Percentiles rank a stretch among this genome's conserved stretches.
Conservation (phyloP, 2,329 filamentous ascomycete species). For the Xylariomycetidae sp. region DNA sequence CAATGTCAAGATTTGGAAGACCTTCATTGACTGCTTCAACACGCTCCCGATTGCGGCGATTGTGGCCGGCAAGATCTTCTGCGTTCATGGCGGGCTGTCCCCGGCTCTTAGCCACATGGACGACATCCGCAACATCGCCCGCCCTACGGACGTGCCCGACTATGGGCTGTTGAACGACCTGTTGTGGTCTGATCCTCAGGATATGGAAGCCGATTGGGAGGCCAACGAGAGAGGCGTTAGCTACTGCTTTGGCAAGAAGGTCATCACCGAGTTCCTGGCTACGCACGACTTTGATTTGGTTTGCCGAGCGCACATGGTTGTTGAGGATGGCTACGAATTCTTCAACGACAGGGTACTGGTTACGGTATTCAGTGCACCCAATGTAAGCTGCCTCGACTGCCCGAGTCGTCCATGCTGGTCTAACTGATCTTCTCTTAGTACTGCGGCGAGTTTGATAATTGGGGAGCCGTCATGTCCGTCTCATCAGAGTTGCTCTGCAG, state of each 20-base stretch:
- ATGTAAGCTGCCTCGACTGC: conserved; percentile 54
- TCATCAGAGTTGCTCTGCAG: conserved; percentile 90
- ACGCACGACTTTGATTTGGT: conserved; percentile 96
- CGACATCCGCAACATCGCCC: conserved; percentile 91
- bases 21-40: conserved; percentile 99
- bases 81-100: conserved; percentile 90
- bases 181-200: conserved; percentile 94
- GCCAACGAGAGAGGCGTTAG: conserved; percentile 95
- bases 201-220: conserved; percentile 98
- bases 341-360: conserved; percentile 93
- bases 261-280: conserved; percentile 92
- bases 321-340: conserved; percentile 98
- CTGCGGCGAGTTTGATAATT: conserved; percentile 98
- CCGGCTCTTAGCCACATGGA: conserved; percentile 95
- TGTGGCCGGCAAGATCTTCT: conserved; percentile 99
- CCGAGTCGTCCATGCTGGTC: conserved; percentile 6
- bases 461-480: conserved; percentile 98
- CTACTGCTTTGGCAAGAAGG: conserved; percentile 97
- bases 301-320: conserved; percentile 97
- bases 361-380: conserved; percentile 95
- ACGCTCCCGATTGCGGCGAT: conserved; percentile 96
- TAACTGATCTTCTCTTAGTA: conserved; percentile 52
- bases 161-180: conserved; percentile 94
- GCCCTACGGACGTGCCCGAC: conserved; percentile 94
- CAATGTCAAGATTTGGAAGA: conserved; percentile 99